A percentile compares a stretch with the other conserved stretches of the same genome.
Conservation (phyloP, 2,329 filamentous ascomycete genomes). For the Paraconiothyrium sp. region DNA sequence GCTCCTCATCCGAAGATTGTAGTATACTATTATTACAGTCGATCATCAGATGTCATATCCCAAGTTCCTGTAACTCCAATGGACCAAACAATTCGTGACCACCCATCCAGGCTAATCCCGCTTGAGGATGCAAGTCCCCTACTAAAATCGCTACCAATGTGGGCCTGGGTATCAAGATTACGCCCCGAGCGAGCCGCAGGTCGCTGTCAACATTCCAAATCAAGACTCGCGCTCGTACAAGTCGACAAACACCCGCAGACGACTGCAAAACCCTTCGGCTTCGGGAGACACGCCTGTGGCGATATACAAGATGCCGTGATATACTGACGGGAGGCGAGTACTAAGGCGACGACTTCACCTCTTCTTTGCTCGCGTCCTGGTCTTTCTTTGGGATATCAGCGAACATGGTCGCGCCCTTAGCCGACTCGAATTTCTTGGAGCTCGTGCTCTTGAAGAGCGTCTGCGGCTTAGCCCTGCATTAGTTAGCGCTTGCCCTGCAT, state of each 20-base stretch:
- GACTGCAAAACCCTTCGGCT: not conserved
- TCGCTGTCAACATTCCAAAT: not conserved
- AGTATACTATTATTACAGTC: constrained; percentile 4
- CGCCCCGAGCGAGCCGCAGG: not conserved
- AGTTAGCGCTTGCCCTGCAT: constrained; percentile 23
- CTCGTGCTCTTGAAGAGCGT: constrained; percentile 54
- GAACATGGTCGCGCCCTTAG: constrained; percentile 47
- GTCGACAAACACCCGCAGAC: not conserved
- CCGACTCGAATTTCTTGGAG: constrained; percentile 50
- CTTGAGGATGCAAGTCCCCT: not conserved
- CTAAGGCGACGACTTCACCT: not conserved
- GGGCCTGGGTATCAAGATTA: constrained; percentile 6
- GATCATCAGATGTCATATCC: constrained; percentile 3
- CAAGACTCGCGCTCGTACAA: not conserved
- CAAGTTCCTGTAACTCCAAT: not conserved
- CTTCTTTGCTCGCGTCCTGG: constrained; percentile 8
- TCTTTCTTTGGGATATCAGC: constrained; percentile 47
- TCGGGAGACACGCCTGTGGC: not conserved
- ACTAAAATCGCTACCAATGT: not conserved
- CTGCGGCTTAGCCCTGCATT: constrained; percentile 49
- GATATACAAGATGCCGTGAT: not conserved
- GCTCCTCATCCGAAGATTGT: not conserved
- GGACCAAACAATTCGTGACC: not conserved
- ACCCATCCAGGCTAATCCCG: not conserved
- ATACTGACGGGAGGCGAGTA: not conserved